phyloP scores from a whole-genome alignment of 805 yeast genomes.

The Hanseniaspora lachancei region DNA sequence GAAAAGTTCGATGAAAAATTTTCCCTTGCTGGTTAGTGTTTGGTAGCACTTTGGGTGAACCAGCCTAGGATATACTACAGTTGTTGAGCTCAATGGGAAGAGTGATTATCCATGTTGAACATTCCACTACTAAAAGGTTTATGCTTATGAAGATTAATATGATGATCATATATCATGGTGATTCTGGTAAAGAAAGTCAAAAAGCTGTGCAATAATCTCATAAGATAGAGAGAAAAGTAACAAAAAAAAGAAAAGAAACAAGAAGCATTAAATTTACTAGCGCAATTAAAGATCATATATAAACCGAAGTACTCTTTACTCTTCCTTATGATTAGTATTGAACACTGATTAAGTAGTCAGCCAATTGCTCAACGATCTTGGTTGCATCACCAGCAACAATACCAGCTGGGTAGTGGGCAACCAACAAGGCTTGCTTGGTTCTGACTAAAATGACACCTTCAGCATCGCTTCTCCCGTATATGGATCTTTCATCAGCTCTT shows the following conservation, averaged over 20 bases:
- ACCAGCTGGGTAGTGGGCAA: slow-evolving; percentile 90
- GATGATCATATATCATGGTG: too few relatives aligned
- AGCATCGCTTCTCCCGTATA: slow-evolving; percentile 83
- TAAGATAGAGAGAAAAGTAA: too few relatives aligned
- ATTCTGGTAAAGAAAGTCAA: too few relatives aligned
- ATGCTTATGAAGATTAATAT: too few relatives aligned
- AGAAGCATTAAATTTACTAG: background rate
- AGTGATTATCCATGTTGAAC: too few relatives aligned
- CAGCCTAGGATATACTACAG: too few relatives aligned
- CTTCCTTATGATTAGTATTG: slow-evolving; percentile 42
- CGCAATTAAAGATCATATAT: background rate
- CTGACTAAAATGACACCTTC: slow-evolving; percentile 84
- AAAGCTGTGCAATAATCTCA: too few relatives aligned
- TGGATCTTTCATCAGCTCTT: slow-evolving; percentile 81
- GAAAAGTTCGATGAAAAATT: too few relatives aligned
- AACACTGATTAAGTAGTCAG: slow-evolving; percentile 82
- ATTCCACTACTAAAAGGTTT: too few relatives aligned
- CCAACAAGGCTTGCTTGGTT: slow-evolving; percentile 80
- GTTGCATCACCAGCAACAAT: slow-evolving; percentile 93
- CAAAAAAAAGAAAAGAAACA: background rate
- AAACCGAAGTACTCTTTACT: background rate
- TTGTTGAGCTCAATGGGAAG: too few relatives aligned
- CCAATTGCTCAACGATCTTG: slow-evolving; percentile 85
- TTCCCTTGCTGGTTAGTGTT: too few relatives aligned
- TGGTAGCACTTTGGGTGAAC: too few relatives aligned